A percentile compares a stretch with the other conserved stretches of the same genome.
Conservation (phyloP, 108 stramenopile species). For the Cyclotella choctawhatcheeana region DNA sequence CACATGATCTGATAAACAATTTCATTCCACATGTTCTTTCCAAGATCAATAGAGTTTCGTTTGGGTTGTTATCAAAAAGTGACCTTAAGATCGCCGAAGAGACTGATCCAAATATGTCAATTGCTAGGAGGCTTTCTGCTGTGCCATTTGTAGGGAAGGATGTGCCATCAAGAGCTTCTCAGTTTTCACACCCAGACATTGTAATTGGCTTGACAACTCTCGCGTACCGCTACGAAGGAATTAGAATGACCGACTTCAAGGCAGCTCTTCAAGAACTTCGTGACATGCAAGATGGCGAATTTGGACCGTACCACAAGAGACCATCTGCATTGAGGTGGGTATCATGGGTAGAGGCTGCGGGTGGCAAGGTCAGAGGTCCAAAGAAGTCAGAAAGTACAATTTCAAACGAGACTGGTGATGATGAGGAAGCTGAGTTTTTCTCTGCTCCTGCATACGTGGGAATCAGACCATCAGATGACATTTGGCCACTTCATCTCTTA, state of each 20-base stretch:
- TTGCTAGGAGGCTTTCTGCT: constrained; percentile 91
- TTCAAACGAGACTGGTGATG: constrained; percentile 34
- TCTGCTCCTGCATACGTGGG: constrained; percentile 52
- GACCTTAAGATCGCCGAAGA: constrained; percentile 80
- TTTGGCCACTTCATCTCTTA: constrained; percentile 98
- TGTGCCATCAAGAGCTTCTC: constrained; percentile 95
- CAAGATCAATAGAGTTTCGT: constrained; percentile 98
- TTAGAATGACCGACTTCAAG: constrained; percentile 91
- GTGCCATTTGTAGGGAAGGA: constrained; percentile 99
- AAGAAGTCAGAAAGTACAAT: constrained; percentile 70
- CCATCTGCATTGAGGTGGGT: constrained; percentile 91
- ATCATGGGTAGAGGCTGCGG: constrained; percentile 94
- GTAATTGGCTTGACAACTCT: constrained; percentile 97
- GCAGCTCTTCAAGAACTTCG: constrained; percentile 86
- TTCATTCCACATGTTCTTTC: constrained; percentile 92
- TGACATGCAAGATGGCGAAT: constrained; percentile 93
- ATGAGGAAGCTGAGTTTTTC: constrained; percentile 54
- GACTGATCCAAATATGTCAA: constrained; percentile 86
- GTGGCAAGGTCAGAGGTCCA: constrained; percentile 94
- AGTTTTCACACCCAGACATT: constrained; percentile 99
- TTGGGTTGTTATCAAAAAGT: constrained; percentile 84
- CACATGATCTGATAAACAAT: constrained; percentile 91
- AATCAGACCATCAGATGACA: constrained; percentile 87
- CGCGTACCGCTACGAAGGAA: constrained; percentile 97
- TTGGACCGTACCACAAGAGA: constrained; percentile 95